Base-by-base conservation (phyloP, 345 rosid genomes). In the Eucalyptus fibrosa region DNA sequence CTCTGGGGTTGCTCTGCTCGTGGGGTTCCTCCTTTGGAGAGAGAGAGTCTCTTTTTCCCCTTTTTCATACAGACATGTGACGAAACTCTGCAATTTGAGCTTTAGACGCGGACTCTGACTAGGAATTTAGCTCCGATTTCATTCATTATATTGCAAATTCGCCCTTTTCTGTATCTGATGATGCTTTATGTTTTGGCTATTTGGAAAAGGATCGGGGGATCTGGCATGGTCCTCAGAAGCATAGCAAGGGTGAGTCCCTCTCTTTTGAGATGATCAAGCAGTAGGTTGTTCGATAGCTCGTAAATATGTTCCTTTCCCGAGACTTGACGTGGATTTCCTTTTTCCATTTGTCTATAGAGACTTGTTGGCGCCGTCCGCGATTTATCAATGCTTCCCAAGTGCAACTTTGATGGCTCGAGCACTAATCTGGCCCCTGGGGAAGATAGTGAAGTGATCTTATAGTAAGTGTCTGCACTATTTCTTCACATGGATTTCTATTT, bases 181-280 rank as follows among this genome's bases (percentile, higher is more conserved):
- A 32, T 32, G 42, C 23, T 32, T 17, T 32, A 5, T 69, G 42
- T 69, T 53, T 67, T 82, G 45, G 51, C 10, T 3, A 40, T 42
- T 45, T 32, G 65, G 88, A 83, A 91, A 86, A 97, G 98, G 99
- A 90, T 96, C 28, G 99, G 98, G n/a, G 85, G 99, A 89, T 95
- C 98, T 42, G 98, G 97, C 8, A 87, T 96, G 92, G 99, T 93
- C 89, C 85, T 97, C 89, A 92, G 98, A 90, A 97, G 99, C 95
- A 97, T 93, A 93, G 97, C 96, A 80, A 95, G 95, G 93, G 99
- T 96, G 91, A 87, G n/a, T 34, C 21, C 60, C 24, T 86, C 19
- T 30, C 40, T 12, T 19, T 19, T 44, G 40, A 12, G 28, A 37
- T 18, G 49, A 80, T 30, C 86, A 5, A 60, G 51, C 89, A 0